phyloP scores from a whole-genome alignment of 208 protist species.

The Trypanosoma mega region DNA sequence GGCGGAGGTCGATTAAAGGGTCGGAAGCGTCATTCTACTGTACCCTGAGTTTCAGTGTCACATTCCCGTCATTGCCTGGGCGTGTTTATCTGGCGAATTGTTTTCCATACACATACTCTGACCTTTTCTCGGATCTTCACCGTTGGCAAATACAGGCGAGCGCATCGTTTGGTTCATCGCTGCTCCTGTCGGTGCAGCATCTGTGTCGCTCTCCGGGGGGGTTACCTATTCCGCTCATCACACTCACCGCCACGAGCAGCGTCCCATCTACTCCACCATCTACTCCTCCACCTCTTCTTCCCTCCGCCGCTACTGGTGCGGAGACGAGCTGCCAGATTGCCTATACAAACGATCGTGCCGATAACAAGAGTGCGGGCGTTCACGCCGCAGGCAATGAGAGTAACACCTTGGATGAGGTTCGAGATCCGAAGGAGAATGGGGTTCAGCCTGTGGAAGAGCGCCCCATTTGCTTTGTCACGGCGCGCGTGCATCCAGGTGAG shows the following conservation, averaged over 20 bases:
- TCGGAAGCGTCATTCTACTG: conserved; percentile 58
- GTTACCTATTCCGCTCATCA: conserved; percentile 90
- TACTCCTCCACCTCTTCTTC: no score
- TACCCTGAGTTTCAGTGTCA: conserved; percentile 91
- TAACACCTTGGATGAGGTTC: background rate
- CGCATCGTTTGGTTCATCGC: conserved; percentile 3
- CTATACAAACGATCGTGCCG: background rate
- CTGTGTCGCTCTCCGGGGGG: conserved; percentile 89
- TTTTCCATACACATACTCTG: conserved; percentile 96
- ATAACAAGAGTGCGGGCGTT: background rate
- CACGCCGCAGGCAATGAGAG: background rate
- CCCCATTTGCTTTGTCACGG: conserved; percentile 87
- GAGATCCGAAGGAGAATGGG: background rate
- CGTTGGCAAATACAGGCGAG: conserved; percentile 19
- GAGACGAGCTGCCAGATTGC: conserved; percentile 22
- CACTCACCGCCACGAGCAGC: conserved; percentile 76
- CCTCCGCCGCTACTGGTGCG: conserved; percentile 21
- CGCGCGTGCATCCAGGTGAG: conserved; percentile 98
- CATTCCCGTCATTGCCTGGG: conserved; percentile 79
- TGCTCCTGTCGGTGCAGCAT: conserved; percentile 37
- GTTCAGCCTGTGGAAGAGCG: conserved; percentile 34
- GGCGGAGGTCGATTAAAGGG: background rate
- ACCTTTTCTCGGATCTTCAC: conserved; percentile 72
- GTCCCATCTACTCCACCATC: no score
- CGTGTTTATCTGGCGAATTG: conserved; percentile 93